Conservation (phyloP, 257 asterid species). For the Solanum okadae region DNA sequence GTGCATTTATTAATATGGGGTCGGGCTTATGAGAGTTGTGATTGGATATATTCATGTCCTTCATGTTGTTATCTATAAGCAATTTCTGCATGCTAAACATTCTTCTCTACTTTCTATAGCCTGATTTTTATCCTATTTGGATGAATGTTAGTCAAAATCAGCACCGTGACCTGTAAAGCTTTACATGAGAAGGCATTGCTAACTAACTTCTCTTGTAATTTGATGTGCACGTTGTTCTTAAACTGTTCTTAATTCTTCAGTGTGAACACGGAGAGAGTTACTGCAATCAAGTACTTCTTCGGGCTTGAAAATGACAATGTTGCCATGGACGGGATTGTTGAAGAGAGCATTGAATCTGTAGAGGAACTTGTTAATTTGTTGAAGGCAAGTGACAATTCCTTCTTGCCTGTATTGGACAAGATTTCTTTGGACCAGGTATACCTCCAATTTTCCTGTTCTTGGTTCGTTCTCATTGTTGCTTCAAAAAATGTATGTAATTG, state of each 20-base stretch:
- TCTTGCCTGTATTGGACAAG: slow-evolving; percentile 9
- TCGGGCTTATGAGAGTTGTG: not conserved
- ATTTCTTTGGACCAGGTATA: slow-evolving; percentile 24
- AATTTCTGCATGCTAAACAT: not conserved
- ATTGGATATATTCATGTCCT: not conserved
- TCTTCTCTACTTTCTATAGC: not conserved
- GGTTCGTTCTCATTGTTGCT: not conserved
- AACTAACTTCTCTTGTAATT: not conserved
- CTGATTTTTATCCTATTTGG: not conserved
- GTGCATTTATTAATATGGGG: not conserved
- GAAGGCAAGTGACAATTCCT: slow-evolving; percentile 22
- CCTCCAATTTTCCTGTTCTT: not conserved
- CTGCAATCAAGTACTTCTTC: slow-evolving; percentile 57
- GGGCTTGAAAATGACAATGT: slow-evolving; percentile 34
- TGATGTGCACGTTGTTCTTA: not conserved
- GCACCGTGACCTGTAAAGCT: not conserved
- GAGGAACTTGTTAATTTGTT: slow-evolving; percentile 41
- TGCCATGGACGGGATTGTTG: slow-evolving; percentile 26
- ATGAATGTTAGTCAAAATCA: not conserved
- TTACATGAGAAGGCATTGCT: not conserved
- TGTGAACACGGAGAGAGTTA: slow-evolving; percentile 44
- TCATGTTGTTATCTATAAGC: not conserved
- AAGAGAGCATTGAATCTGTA: slow-evolving; percentile 49
- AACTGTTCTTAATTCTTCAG: slow-evolving; percentile 32
- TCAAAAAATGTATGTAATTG: not conserved